These are phyloP conservation scores for Urochloa ruziziensis DNA, from an alignment of 176 grass and related monocot genomes.

Conservation along the genomic window DNA sequence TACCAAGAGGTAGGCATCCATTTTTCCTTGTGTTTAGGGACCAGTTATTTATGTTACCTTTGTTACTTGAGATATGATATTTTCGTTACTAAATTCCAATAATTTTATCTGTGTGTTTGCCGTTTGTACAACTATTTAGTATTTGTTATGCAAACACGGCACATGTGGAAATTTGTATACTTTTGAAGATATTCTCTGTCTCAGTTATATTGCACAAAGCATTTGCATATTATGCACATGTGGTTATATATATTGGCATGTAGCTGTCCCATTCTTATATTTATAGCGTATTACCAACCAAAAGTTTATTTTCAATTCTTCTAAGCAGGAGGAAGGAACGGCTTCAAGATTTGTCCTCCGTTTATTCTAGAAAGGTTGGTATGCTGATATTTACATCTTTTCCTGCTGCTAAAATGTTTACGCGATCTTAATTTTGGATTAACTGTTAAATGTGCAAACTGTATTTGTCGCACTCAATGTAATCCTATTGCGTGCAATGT, in stretches of 20 bases:
- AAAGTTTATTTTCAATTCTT: slow-evolving; percentile 13
- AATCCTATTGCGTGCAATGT: neutral
- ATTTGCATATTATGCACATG: neutral
- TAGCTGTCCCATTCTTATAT: neutral
- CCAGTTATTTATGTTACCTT: slow-evolving; percentile 1
- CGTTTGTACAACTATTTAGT: neutral
- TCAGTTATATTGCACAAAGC: neutral
- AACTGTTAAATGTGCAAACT: too few relatives aligned
- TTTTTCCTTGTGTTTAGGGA: neutral
- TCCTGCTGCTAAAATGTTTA: too few relatives aligned
- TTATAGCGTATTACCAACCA: neutral
- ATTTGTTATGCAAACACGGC: too few relatives aligned
- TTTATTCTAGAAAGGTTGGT: slow-evolving; percentile 42
- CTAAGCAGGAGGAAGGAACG: slow-evolving; percentile 45
- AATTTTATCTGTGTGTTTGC: neutral
- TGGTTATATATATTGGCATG: neutral
- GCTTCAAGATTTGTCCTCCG: slow-evolving; percentile 4
- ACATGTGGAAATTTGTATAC: slow-evolving; percentile 1
- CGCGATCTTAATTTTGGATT: too few relatives aligned
- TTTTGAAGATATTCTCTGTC: neutral
- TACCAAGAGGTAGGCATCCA: slow-evolving; percentile 19
- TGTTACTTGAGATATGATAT: neutral
- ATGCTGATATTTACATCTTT: slow-evolving; percentile 20
- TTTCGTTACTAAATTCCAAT: neutral
- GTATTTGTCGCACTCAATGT: too few relatives aligned